Conservation (phyloP, 2,329 filamentous ascomycete genomes). For the Zasmidium angulare region DNA sequence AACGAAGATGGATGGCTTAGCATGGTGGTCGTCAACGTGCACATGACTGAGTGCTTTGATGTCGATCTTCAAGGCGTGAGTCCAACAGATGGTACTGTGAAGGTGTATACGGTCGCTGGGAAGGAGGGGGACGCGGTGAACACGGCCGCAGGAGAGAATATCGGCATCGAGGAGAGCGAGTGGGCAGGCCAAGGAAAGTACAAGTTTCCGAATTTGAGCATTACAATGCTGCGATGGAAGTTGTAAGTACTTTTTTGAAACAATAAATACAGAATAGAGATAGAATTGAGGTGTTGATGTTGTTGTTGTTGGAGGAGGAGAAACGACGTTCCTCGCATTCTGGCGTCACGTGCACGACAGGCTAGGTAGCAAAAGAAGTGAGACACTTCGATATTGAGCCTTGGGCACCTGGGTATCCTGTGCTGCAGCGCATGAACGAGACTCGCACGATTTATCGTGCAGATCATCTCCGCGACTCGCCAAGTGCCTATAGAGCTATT, state of each 20-base stretch:
- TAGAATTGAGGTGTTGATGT: no score
- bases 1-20: conserved; percentile 61
- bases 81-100: conserved; percentile 41
- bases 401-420: no score
- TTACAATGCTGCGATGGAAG: conserved; percentile 65
- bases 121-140: conserved; percentile 60
- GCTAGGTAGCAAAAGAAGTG: no score
- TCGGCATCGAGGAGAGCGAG: conserved; percentile 58
- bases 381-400: no score
- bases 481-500: no score
- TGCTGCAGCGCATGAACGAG: no score
- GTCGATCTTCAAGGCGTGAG: conserved; percentile 59
- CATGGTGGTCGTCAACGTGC: conserved; percentile 72
- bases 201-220: conserved; percentile 67
- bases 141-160: conserved; percentile 61
- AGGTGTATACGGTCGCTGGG: conserved; percentile 65
- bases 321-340: no score
- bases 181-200: conserved; percentile 66
- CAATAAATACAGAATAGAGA: not conserved
- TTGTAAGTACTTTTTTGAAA: conserved; percentile 6
- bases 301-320: no score
- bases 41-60: conserved; percentile 59
- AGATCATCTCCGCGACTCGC: no score
- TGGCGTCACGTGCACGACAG: no score
- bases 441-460: no score